Percentiles rank a stretch among this genome's conserved stretches.
Evolutionary conservation across 2,329 filamentous ascomycete species (phyloP).

Genomic region (Pseudopithomyces maydicus): DNA sequence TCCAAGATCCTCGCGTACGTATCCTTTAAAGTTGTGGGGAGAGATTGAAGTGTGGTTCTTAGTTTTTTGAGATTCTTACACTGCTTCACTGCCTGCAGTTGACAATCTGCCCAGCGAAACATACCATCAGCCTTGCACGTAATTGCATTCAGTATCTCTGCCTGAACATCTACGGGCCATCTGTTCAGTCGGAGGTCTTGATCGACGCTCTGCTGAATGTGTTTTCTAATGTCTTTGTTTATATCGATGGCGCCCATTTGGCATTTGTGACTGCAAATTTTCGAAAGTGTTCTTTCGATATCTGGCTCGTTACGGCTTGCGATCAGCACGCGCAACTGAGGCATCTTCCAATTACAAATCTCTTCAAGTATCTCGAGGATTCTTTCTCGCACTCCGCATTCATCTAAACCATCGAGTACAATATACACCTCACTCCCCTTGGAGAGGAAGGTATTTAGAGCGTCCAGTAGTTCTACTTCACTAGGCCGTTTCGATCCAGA

Average conservation of each 20-base stretch:
- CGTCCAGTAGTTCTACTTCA: neutral
- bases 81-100: slow-evolving; percentile 9
- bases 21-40: slow-evolving; percentile 8
- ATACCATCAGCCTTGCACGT: slow-evolving; percentile 2
- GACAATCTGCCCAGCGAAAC: slow-evolving; percentile 11
- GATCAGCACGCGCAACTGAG: slow-evolving; percentile 2
- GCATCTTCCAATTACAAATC: neutral
- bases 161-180: slow-evolving; percentile 6
- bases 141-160: neutral
- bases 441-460: neutral
- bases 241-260: neutral
- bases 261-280: neutral
- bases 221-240: slow-evolving; percentile 5
- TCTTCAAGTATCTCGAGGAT: neutral
- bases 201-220: neutral
- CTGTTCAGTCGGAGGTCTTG: slow-evolving; percentile 5
- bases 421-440: neutral
- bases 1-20: slow-evolving; percentile 9
- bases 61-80: slow-evolving; percentile 2
- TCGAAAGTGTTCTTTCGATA: neutral
- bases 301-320: slow-evolving; percentile 12
- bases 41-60: neutral
- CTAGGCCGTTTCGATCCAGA: neutral
- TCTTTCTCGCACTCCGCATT: slow-evolving; percentile 6
- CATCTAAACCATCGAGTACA: slow-evolving; percentile 13